These are phyloP conservation scores for Diaporthe vexans DNA, from an alignment of 2,329 filamentous ascomycete species.

Conservation along the genomic window DNA sequence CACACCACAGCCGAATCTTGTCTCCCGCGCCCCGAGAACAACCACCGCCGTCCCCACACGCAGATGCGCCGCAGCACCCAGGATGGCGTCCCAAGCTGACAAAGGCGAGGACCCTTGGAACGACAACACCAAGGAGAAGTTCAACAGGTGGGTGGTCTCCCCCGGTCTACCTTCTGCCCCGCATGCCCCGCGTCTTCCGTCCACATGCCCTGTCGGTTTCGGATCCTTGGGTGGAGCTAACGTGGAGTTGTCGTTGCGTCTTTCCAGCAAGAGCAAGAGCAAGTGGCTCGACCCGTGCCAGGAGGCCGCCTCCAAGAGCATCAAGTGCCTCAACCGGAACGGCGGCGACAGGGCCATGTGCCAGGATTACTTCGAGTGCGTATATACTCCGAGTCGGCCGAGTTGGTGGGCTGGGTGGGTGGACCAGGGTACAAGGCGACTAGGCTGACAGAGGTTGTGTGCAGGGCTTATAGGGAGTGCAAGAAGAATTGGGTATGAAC, in stretches of 20 bases:
- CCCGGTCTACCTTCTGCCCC: too few relatives aligned
- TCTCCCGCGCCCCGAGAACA: not conserved
- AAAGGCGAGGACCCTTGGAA: slow-evolving; percentile 63
- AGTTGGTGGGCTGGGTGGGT: not conserved
- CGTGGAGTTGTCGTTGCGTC: not conserved
- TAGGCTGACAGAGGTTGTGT: not conserved
- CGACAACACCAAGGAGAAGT: slow-evolving; percentile 73
- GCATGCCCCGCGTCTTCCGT: too few relatives aligned
- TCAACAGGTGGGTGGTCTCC: slow-evolving; percentile 67
- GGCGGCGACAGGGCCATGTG: slow-evolving; percentile 91
- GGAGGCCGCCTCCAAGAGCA: slow-evolving; percentile 87
- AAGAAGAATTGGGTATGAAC: slow-evolving; percentile 96
- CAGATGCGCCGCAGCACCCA: slow-evolving; percentile 37
- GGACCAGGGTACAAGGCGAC: too few relatives aligned
- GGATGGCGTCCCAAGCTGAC: slow-evolving; percentile 38
- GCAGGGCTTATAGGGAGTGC: slow-evolving; percentile 91
- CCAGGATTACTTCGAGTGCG: slow-evolving; percentile 94
- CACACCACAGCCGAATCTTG: not conserved
- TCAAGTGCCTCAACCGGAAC: slow-evolving; percentile 91
- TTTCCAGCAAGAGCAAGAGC: slow-evolving; percentile 83
- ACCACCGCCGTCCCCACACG: not conserved
- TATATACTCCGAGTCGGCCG: slow-evolving; percentile 15
- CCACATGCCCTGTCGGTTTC: too few relatives aligned
- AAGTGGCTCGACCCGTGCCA: slow-evolving; percentile 97
- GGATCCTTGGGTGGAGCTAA: not conserved